Evolutionary conservation across 2,329 filamentous ascomycete species (phyloP).

Genomic region (Alternaria longipes): DNA sequence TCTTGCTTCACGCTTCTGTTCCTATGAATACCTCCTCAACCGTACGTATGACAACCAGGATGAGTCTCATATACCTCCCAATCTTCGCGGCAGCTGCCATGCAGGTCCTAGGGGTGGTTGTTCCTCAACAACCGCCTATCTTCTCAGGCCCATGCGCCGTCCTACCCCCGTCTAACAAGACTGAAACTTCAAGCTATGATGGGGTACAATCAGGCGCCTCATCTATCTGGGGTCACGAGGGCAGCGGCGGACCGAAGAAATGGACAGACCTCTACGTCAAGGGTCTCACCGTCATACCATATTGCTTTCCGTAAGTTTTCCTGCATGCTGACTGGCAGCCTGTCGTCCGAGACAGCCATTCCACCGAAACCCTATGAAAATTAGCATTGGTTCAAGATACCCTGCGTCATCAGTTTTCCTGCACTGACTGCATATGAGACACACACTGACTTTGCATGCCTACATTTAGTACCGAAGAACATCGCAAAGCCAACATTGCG

Average conservation of each 20-base stretch:
- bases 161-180: neutral
- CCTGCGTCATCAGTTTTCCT: neutral
- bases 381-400: neutral
- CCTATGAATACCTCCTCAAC: neutral
- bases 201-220: neutral
- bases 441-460: neutral
- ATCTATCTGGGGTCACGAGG: neutral
- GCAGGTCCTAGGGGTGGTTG: neutral
- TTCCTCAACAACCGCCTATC: neutral
- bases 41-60: neutral
- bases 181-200: neutral
- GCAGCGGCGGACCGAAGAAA: neutral
- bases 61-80: neutral
- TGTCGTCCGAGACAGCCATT: neutral
- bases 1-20: neutral
- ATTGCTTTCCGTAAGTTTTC: neutral
- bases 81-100: neutral
- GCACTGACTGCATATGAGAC: neutral
- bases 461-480: neutral
- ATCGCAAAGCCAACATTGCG: neutral
- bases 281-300: neutral
- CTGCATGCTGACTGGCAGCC: neutral
- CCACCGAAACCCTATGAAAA: neutral
- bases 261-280: slow-evolving; percentile 3
- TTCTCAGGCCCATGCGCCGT: slow-evolving; percentile 3